Base-by-base conservation (phyloP, 192 early-diverging fungal genomes). In the Backusella australiensis region DNA sequence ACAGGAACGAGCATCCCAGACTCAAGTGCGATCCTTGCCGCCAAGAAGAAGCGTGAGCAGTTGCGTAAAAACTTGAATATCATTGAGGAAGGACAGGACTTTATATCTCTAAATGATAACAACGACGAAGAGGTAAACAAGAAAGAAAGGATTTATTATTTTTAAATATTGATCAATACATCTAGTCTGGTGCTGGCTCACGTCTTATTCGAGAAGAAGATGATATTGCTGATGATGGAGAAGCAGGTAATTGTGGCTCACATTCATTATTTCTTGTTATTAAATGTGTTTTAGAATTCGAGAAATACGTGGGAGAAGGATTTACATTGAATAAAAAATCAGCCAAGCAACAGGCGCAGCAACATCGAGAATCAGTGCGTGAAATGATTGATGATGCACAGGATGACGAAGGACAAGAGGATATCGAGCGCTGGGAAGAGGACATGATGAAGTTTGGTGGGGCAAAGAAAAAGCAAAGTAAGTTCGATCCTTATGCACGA, bases 161-260 rank as follows among this genome's bases (percentile, higher is more conserved):
- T 2, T 32, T 2, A 32, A 32, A 32, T 39, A 39, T 11, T 39
- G 11, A 39, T 9, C 38, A 44, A 15, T 44, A 3, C 42, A 44
- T 66, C 17, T 35, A 65, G 66, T 38, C 36, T 4, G 12, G 41
- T 14, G 34, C 42, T 15, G 74, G 68, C 49, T 83, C 85, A 7
- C 80, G 89, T 26, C 69, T 90, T 19, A 79, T 88, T 5, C 80
- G 89, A 12, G 89, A 90, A 74, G 89, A 90, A 56, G 89, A 90
- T 65, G 89, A 90, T 34, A 78, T 85, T 9, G 88, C 78, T 34
- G 89, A 90, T 76, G 87, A 82, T 17, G 89, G 87, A 46, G 87
- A 84, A 78, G 89, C 52, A 65, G 56, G 42, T 73, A 63, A 75
- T 44, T 8, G 35, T 2, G 34, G 7, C 53, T 21, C 69, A 49